Evolutionary conservation across 345 rosid species (phyloP).

Genomic region (Jatropha curcas): DNA sequence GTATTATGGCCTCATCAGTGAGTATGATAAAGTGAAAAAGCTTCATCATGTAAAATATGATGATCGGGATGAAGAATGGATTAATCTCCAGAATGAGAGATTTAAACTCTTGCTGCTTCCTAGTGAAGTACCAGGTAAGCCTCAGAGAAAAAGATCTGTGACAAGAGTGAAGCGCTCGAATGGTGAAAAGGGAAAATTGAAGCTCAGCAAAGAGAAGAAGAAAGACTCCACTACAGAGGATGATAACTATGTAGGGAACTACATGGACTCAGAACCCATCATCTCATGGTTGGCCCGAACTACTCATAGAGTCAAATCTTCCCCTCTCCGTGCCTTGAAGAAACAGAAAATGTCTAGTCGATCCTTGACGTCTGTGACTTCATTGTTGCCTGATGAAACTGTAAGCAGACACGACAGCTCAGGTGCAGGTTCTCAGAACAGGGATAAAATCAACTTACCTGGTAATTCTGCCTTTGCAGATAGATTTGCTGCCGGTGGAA

Average conservation of each 20-base stretch:
- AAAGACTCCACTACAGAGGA: constrained; percentile 44
- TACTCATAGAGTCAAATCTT: constrained; percentile 52
- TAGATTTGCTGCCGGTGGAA: constrained; percentile 32
- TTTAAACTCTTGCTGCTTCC: constrained; percentile 84
- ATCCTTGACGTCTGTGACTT: constrained; percentile 18
- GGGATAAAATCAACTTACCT: constrained; percentile 30
- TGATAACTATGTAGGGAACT: constrained; percentile 47
- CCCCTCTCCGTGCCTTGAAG: constrained; percentile 48
- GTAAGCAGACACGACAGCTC: constrained; percentile 28
- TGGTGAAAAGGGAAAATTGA: constrained; percentile 37
- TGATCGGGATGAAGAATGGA: constrained; percentile 99
- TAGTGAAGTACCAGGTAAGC: constrained; percentile 67
- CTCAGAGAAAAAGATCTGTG: constrained; percentile 42
- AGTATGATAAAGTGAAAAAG: constrained; percentile 66
- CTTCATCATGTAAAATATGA: constrained; percentile 94
- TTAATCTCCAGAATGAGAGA: constrained; percentile 74
- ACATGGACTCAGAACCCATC: constrained; percentile 86
- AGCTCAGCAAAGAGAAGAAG: constrained; percentile 40
- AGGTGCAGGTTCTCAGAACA: constrained; percentile 30
- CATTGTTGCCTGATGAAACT: constrained; percentile 29
- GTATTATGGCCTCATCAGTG: constrained; percentile 82
- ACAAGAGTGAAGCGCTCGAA: constrained; percentile 37
- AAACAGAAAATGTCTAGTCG: constrained; percentile 47
- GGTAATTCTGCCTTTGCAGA: constrained; percentile 35
- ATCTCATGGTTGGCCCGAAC: constrained; percentile 89